Evolutionary conservation across 2,329 filamentous ascomycete species (phyloP).

Genomic region (Arthrobotrys sphaeroides): DNA sequence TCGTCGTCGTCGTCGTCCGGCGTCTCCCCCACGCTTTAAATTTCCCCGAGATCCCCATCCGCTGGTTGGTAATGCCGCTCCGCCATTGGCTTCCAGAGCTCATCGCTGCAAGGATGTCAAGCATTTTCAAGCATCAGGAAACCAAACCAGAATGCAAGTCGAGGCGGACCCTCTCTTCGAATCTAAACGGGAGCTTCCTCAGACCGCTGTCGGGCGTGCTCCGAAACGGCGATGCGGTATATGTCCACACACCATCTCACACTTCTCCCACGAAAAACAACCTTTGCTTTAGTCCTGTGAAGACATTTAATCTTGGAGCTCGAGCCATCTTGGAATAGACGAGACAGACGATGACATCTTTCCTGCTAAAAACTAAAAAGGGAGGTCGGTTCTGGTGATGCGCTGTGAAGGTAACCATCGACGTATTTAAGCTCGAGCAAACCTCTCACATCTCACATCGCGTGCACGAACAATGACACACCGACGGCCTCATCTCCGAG

Average conservation of each 20-base stretch:
- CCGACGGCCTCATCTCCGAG: constrained; percentile 27
- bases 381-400: background rate
- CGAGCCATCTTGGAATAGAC: background rate
- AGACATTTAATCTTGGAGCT: background rate
- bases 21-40: constrained; percentile 15
- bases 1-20: background rate
- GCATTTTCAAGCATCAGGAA: background rate
- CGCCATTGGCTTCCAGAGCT: constrained; percentile 22
- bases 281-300: background rate
- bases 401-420: background rate
- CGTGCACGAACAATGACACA: background rate
- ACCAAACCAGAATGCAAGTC: background rate
- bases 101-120: constrained; percentile 23
- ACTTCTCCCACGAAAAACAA: background rate
- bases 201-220: constrained; percentile 35
- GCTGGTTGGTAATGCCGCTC: too few species aligned
- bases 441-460: background rate
- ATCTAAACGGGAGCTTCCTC: constrained; percentile 7
- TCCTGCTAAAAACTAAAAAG: background rate
- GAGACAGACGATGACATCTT: background rate
- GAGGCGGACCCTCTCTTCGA: constrained; percentile 3
- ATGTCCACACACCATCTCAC: constrained; percentile 17
- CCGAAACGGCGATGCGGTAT: constrained; percentile 44
- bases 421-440: background rate
- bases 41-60: background rate